These are phyloP conservation scores for Saccharomycopsis crataegensis DNA, from an alignment of 1,139 yeast species.

Conservation along the genomic window DNA sequence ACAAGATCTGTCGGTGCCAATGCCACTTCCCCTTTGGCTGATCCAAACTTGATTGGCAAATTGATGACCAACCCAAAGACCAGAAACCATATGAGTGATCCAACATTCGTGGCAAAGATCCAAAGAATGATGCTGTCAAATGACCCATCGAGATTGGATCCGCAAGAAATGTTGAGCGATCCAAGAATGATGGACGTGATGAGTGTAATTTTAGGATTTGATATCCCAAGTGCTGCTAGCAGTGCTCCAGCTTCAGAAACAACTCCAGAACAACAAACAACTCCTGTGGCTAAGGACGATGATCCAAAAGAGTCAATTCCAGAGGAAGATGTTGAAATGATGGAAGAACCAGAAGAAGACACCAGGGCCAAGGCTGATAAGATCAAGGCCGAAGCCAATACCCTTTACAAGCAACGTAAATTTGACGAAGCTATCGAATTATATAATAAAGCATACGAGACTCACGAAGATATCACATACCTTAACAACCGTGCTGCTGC, in stretches of 20 bases:
- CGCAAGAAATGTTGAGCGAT: conserved; percentile 60
- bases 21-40: conserved; percentile 52
- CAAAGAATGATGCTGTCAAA: conserved; percentile 40
- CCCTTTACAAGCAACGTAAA: conserved; percentile 74
- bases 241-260: conserved; percentile 26
- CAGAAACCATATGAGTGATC: conserved; percentile 79
- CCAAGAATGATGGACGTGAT: conserved; percentile 85
- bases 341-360: conserved; percentile 25
- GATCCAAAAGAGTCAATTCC: neutral
- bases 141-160: conserved; percentile 66
- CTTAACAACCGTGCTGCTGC: conserved; percentile 97
- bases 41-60: conserved; percentile 71
- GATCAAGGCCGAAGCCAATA: conserved; percentile 81
- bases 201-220: conserved; percentile 83
- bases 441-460: conserved; percentile 82
- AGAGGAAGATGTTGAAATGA: conserved; percentile 22
- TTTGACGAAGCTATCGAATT: conserved; percentile 89
- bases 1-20: conserved; percentile 52
- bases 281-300: neutral
- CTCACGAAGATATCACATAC: conserved; percentile 80
- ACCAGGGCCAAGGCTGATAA: conserved; percentile 59
- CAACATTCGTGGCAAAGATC: conserved; percentile 69
- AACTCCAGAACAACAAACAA: conserved; percentile 4
- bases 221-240: conserved; percentile 41
- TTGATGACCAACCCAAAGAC: conserved; percentile 84